These are phyloP conservation scores for Lathyrus aphaca DNA, from an alignment of 306 rosid genomes.

Conservation along the genomic window DNA sequence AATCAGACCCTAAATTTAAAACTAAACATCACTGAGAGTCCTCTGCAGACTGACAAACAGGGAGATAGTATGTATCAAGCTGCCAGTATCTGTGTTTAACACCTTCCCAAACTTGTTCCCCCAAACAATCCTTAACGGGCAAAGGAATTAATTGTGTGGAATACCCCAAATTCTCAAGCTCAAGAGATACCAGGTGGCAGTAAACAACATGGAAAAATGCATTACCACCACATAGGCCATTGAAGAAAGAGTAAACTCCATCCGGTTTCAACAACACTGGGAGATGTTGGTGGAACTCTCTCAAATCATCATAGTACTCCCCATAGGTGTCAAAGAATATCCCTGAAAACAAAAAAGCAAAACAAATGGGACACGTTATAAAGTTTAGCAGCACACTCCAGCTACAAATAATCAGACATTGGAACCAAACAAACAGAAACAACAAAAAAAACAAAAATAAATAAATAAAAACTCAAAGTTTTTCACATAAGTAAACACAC, in stretches of 20 bases:
- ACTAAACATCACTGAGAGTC: constrained; percentile 53
- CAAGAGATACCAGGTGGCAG: constrained; percentile 85
- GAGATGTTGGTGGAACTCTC: constrained; percentile 92
- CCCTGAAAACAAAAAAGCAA: constrained; percentile 53
- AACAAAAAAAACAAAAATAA: no score
- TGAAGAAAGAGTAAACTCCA: constrained; percentile 89
- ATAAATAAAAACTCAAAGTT: neutral
- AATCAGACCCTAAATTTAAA: constrained; percentile 18
- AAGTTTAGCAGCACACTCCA: neutral
- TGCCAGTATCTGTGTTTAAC: no score
- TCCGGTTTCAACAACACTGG: constrained; percentile 75
- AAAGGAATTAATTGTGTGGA: no score
- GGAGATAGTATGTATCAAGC: constrained; percentile 91
- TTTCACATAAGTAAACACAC: neutral
- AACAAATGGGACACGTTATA: constrained; percentile 22
- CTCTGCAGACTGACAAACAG: constrained; percentile 72
- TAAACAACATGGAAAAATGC: constrained; percentile 92
- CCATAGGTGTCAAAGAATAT: constrained; percentile 97
- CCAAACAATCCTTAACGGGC: no score
- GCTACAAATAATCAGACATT: constrained; percentile 5
- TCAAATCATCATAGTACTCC: constrained; percentile 86
- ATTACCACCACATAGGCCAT: constrained; percentile 95
- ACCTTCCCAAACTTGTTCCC: no score
- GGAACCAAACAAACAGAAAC: neutral
- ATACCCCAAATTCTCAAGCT: constrained; percentile 85